Conservation (phyloP, 768 basidiomycete genomes). For the Agaricus subrufescens region DNA sequence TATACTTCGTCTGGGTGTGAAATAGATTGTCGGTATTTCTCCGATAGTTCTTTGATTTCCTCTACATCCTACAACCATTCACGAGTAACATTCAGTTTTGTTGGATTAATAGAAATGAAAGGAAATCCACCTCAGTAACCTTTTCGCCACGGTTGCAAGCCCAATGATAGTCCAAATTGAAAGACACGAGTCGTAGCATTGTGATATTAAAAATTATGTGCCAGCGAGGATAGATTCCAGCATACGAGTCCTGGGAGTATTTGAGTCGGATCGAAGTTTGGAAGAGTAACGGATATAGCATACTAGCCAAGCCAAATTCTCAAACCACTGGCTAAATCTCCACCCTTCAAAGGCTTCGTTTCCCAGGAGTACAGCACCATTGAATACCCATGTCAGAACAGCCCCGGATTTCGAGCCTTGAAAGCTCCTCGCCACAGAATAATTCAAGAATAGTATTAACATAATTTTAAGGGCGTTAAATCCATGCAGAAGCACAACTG, state of each 20-base stretch:
- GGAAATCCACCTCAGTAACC: not conserved
- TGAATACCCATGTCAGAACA: conserved; percentile 72
- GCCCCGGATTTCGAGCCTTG: conserved; percentile 42
- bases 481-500: conserved; percentile 79
- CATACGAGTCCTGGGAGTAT: conserved; percentile 48
- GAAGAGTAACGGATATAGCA: conserved; percentile 1
- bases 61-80: conserved; percentile 8
- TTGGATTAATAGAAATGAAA: not conserved
- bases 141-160: conserved; percentile 39
- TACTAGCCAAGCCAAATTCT: conserved; percentile 59
- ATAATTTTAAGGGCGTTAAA: conserved; percentile 74
- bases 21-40: conserved; percentile 56
- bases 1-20: conserved; percentile 59
- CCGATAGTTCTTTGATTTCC: conserved; percentile 25
- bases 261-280: not conserved
- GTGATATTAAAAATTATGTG: conserved; percentile 94
- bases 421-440: conserved; percentile 46
- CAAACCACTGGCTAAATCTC: conserved; percentile 50
- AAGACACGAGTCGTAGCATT: conserved; percentile 89
- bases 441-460: conserved; percentile 68
- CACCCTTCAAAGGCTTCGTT: conserved; percentile 81
- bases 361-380: conserved; percentile 63
- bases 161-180: conserved; percentile 93
- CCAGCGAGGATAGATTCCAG: conserved; percentile 89
- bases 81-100: not conserved